Conservation (phyloP, 306 rosid genomes). For the Trifolium pratense region DNA sequence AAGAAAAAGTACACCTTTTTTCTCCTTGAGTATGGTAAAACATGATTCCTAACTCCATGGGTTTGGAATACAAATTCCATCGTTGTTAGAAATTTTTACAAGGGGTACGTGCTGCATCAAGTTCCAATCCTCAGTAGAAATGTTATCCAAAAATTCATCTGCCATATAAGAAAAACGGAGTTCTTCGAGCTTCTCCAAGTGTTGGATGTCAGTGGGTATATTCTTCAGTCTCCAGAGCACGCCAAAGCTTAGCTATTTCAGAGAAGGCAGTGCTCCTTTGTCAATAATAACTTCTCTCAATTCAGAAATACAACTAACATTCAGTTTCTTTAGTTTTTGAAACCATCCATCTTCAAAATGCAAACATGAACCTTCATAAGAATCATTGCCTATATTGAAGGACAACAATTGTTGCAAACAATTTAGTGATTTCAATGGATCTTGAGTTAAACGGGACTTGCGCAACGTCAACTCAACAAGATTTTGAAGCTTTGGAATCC, state of each 20-base stretch:
- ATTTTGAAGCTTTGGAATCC: not conserved
- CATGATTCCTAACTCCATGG: no score
- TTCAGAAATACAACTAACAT: not conserved
- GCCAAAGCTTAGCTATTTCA: not conserved
- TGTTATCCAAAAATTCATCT: not conserved
- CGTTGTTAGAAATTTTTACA: not conserved
- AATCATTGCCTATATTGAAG: fast-evolving
- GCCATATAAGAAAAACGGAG: not conserved
- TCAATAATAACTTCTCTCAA: not conserved
- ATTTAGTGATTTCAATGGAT: not conserved
- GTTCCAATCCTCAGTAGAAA: not conserved
- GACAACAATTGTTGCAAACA: not conserved
- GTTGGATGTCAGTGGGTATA: not conserved
- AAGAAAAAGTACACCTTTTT: no score
- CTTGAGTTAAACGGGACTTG: fast-evolving
- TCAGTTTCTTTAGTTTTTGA: not conserved
- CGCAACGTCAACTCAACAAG: not conserved
- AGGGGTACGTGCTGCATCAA: not conserved
- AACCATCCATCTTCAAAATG: slow-evolving; percentile 20
- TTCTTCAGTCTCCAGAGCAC: not conserved
- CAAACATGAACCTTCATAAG: not conserved
- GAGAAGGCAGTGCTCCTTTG: not conserved
- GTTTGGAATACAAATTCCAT: no score
- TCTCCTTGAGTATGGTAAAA: no score
- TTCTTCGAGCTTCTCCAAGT: not conserved